Percentiles rank a stretch among this genome's conserved stretches.
phyloP scores from a whole-genome alignment of 2,329 filamentous ascomycete species.

The Trichoderma koningii region DNA sequence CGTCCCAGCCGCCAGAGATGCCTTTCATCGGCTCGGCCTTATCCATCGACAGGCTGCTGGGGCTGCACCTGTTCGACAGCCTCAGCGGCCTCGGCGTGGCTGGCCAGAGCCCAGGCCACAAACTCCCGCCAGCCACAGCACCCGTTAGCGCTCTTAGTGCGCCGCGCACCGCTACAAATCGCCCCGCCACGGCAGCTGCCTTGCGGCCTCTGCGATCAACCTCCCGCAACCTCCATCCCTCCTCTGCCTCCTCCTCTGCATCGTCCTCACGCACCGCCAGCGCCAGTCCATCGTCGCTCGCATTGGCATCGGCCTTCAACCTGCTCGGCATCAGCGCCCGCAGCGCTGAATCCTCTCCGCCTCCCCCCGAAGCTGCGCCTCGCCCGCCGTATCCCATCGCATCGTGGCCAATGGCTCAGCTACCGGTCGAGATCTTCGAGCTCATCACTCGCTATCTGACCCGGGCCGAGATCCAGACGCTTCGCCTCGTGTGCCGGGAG shows the following conservation, averaged over 20 bases:
- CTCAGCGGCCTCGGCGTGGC: conserved; percentile 3
- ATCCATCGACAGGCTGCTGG: conserved; percentile 20
- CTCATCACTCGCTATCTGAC: conserved; percentile 57
- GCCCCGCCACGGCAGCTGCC: conserved; percentile 12
- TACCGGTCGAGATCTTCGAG: conserved; percentile 66
- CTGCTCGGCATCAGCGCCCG: conserved; percentile 7
- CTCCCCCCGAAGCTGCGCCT: neutral
- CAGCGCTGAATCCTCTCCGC: neutral
- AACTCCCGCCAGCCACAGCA: neutral
- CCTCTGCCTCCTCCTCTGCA: conserved; percentile 2
- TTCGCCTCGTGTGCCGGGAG: conserved; percentile 63
- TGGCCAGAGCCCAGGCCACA: neutral
- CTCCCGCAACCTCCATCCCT: neutral
- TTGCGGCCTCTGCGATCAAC: neutral
- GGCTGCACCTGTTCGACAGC: conserved; percentile 23
- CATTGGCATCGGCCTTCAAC: conserved; percentile 12
- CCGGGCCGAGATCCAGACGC: conserved; percentile 58
- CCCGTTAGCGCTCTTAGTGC: conserved; percentile 4
- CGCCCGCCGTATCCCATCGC: neutral
- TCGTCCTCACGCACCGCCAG: neutral
- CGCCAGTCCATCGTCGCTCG: neutral
- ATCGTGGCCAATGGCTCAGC: conserved; percentile 39
- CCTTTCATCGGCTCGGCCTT: conserved; percentile 14
- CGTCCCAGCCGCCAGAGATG: neutral
- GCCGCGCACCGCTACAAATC: conserved; percentile 14